phyloP scores from a whole-genome alignment of 2,329 filamentous ascomycete genomes.

The Neofusicoccum ribis region DNA sequence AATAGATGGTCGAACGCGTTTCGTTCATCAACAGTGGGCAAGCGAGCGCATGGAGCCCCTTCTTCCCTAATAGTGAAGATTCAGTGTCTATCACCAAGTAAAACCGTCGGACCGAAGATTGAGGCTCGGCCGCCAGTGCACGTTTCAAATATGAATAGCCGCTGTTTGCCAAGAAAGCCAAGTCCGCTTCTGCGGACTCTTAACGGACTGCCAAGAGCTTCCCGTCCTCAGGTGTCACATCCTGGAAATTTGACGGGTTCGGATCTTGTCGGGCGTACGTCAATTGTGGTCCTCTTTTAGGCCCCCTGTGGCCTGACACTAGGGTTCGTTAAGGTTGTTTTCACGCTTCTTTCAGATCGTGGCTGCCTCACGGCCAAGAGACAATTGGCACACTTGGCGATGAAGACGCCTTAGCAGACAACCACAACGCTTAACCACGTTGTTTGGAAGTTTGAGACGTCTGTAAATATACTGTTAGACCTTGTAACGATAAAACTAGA shows the following conservation, averaged over 20 bases:
- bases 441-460: background rate
- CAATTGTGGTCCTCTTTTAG: background rate
- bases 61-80: background rate
- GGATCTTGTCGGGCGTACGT: background rate
- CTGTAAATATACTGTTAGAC: too few species aligned
- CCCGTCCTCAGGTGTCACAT: background rate
- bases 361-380: background rate
- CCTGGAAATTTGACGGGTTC: background rate
- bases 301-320: background rate
- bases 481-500: background rate
- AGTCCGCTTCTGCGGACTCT: background rate
- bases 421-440: background rate
- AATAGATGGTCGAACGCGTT: too few species aligned
- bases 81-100: background rate
- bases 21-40: too few species aligned
- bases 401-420: background rate
- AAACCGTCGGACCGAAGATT: background rate
- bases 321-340: conserved; percentile 11
- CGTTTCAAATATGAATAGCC: background rate
- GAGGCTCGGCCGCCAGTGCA: conserved; percentile 3
- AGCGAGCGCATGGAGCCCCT: background rate
- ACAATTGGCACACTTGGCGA: background rate
- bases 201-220: background rate
- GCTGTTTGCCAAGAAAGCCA: background rate
- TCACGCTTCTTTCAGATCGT: background rate